phyloP scores from a whole-genome alignment of 1,284 basidiomycete genomes.

The Ustilago esculenta region DNA sequence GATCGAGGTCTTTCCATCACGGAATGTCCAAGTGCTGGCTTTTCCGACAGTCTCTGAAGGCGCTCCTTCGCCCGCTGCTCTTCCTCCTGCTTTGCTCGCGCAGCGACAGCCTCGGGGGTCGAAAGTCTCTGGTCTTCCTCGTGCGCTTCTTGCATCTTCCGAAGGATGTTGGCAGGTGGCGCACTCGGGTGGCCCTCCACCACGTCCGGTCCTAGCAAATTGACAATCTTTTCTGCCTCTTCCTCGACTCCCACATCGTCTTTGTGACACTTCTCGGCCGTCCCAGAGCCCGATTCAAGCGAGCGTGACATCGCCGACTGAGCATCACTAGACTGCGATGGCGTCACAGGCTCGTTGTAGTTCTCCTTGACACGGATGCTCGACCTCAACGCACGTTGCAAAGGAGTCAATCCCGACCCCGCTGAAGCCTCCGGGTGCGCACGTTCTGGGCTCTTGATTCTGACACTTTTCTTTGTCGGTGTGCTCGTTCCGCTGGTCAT shows the following conservation, averaged over 20 bases:
- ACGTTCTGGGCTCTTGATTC: conserved; percentile 44
- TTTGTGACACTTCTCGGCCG: conserved; percentile 44
- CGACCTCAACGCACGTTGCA: conserved; percentile 34
- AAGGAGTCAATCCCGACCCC: conserved; percentile 18
- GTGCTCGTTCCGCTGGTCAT: conserved; percentile 41
- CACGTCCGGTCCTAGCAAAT: conserved; percentile 57
- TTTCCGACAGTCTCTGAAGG: conserved; percentile 15
- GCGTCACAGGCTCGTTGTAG: conserved; percentile 5
- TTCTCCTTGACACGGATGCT: conserved; percentile 43
- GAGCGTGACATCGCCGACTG: neutral
- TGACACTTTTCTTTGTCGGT: conserved; percentile 43
- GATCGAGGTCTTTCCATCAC: conserved; percentile 29
- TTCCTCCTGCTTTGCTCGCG: conserved; percentile 24
- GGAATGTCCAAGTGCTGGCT: conserved; percentile 37
- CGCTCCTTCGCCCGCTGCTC: conserved; percentile 23
- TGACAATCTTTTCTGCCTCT: conserved; percentile 60
- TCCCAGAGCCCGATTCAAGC: conserved; percentile 24
- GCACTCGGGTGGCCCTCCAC: conserved; percentile 60
- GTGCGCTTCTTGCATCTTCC: conserved; percentile 43
- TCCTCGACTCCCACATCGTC: conserved; percentile 61
- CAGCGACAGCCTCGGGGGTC: conserved; percentile 31
- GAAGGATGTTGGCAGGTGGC: conserved; percentile 27
- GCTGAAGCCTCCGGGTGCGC: conserved; percentile 28
- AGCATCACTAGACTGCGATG: neutral
- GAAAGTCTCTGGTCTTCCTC: conserved; percentile 27